Evolutionary conservation across 2,329 filamentous ascomycete genomes (phyloP), one percentile per base, ranked within the genome.

Genomic region (Calcarisporium arbuscula): DNA sequence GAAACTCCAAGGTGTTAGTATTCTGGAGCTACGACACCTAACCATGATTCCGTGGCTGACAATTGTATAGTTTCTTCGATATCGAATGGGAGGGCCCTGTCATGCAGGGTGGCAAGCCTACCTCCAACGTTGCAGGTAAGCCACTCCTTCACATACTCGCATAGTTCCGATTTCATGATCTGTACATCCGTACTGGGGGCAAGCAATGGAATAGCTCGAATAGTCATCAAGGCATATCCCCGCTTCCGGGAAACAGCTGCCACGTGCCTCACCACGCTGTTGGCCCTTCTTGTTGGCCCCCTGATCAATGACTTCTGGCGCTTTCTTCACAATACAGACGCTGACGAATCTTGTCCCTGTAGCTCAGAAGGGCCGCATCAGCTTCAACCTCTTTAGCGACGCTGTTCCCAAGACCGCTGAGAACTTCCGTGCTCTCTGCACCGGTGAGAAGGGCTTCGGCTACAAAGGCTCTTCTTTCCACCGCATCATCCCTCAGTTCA

Each of bases 401-500:
- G 73, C 80, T 43, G 87, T 94, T 60, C 90, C 90, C 64, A 92
- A 84, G 79, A 95, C 90, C 37, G 72, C 76, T 51, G 71, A 76
- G 63, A 92, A 92, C 79, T 94, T 94, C 80, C 77, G 75, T 50
- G 78, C 79, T 61, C 83, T 92, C 56, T 88, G 83, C 82, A 87
- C 80, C 45, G 74, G 73, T 50, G 75, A 85, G 72, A 78, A 86
- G 68, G 85, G 85, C 57, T 81, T 84, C 64, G 85, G 86, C 52
- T 95, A 94, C 75, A 65, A 76, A 62, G 79, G 77, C 58, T 92
- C 85, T 52, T 73, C 75, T 49, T 94, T 94, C 82, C 87, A 95
- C 77, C 86, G 88, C 54, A 82, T 95, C 66, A 94, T 94, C 66
- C 84, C 84, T 51, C 64, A 86, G 39, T 94, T 94, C 77, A 94